phyloP scores from a whole-genome alignment of 768 basidiomycete species.

The Kwoniella newhampshirensis region DNA sequence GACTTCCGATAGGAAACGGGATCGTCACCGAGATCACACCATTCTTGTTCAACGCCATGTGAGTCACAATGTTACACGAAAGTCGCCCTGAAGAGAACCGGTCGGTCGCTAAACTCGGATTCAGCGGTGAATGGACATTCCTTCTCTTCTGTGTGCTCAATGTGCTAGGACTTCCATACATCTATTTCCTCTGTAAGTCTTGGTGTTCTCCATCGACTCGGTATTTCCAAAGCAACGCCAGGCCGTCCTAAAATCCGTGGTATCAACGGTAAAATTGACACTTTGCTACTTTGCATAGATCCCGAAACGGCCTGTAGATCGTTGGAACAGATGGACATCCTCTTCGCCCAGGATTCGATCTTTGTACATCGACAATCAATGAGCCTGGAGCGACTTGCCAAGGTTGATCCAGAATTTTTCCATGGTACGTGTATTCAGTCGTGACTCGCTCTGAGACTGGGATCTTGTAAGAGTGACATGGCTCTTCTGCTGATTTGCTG shows the following conservation, averaged over 20 bases:
- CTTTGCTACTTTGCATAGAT: constrained; percentile 11
- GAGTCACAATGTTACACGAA: background rate
- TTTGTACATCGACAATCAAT: constrained; percentile 10
- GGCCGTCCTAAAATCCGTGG: too few relatives aligned
- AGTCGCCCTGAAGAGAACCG: too few relatives aligned
- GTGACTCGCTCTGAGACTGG: background rate
- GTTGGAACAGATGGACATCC: constrained; percentile 32
- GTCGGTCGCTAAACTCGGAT: too few relatives aligned
- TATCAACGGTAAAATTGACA: too few relatives aligned
- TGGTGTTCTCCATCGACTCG: too few relatives aligned
- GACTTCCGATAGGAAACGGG: constrained; percentile 25
- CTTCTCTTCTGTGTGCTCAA: constrained; percentile 35
- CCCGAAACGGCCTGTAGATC: constrained; percentile 25
- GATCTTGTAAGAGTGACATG: background rate
- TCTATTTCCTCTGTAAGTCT: constrained; percentile 16
- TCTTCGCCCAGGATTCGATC: constrained; percentile 23
- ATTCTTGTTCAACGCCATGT: constrained; percentile 32
- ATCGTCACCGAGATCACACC: constrained; percentile 28
- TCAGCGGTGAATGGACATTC: constrained; percentile 32
- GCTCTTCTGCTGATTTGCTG: background rate
- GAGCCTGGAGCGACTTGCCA: background rate
- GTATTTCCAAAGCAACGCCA: too few relatives aligned
- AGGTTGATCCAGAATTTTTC: constrained; percentile 4
- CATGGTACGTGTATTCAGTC: constrained; percentile 14
- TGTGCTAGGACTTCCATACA: constrained; percentile 23